Base-by-base conservation (phyloP, 164 flowering plant genomes). In the Chloranthus sessilifolius region DNA sequence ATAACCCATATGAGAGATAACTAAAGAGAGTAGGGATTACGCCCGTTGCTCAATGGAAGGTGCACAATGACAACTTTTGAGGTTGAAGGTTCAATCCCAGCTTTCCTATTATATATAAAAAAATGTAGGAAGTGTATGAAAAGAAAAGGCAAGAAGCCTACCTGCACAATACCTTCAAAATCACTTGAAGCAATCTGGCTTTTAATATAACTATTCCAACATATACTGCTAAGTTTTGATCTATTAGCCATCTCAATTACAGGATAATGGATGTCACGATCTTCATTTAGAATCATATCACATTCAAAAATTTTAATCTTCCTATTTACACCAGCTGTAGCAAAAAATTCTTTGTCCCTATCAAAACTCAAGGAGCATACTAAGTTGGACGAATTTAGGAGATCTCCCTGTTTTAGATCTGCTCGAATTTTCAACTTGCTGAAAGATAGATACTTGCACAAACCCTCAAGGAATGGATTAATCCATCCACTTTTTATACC, bases 81-180 rank as follows among this genome's bases (percentile, higher is more conserved):
- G n/a, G n/a, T n/a, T n/a, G n/a, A n/a, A n/a, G n/a, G n/a, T n/a
- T 36, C n/a, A 24, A 42, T 21, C 9, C 16, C 45, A 30, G 20
- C 2, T 23, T 42, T 14, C 10, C 25, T 8, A 38, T 26, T 10
- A 4, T 20, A 47, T n/a, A 47, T 27, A 12, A 47, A 47, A 28
- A 28, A 29, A 47, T n/a, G n/a, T n/a, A n/a, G n/a, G n/a, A n/a
- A n/a, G n/a, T n/a, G n/a, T n/a, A n/a, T 33, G 26, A 64, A 48
- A 19, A 14, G 31, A 31, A 52, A 11, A 29, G 22, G 38, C 35
- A 20, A 22, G 25, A 49, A 50, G 21, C 70, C 49, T 71, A 89
- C 99, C 97, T 94, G 99, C 56, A 94, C 95, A 7, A 89, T 82
- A 34, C 99, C 99, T 58, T 89, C 97, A 67, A 94, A 94, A 67